phyloP scores from a whole-genome alignment of 495 filamentous ascomycete genomes.

The Clohesyomyces aquaticus region DNA sequence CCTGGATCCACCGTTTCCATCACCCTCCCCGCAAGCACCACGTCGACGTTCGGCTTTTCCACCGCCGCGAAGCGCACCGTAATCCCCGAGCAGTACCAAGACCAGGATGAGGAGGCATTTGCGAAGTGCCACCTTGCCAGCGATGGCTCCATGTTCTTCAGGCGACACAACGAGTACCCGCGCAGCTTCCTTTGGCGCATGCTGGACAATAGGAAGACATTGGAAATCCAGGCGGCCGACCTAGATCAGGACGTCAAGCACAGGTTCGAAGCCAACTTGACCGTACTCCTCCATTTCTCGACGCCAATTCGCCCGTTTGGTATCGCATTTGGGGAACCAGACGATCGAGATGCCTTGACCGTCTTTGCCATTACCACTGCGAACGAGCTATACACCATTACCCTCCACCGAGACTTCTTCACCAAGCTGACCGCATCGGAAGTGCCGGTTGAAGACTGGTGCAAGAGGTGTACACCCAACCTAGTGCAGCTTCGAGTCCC shows the following conservation, averaged over 20 bases:
- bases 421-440: conserved; percentile 67
- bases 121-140: conserved; percentile 71
- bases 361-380: conserved; percentile 79
- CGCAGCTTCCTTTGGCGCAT: conserved; percentile 89
- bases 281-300: conserved; percentile 76
- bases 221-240: conserved; percentile 84
- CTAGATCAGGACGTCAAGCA: conserved; percentile 69
- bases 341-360: conserved; percentile 75
- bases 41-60: conserved; percentile 43
- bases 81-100: conserved; percentile 51
- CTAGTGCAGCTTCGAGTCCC: conserved; percentile 74
- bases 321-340: conserved; percentile 77
- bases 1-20: conserved; percentile 71
- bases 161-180: conserved; percentile 72
- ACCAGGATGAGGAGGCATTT: conserved; percentile 76
- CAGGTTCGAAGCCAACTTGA: conserved; percentile 67
- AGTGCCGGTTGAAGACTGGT: conserved; percentile 71
- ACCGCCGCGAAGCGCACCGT: conserved; percentile 43
- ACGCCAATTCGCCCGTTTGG: conserved; percentile 70
- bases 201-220: conserved; percentile 73
- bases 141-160: conserved; percentile 82
- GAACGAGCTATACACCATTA: conserved; percentile 79
- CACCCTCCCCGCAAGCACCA: conserved; percentile 63
- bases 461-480: conserved; percentile 70
- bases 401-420: conserved; percentile 80